Evolutionary conservation across 2,329 filamentous ascomycete genomes (phyloP), one percentile per base, ranked within the genome.

Genomic region (Aspergillus sergii): DNA sequence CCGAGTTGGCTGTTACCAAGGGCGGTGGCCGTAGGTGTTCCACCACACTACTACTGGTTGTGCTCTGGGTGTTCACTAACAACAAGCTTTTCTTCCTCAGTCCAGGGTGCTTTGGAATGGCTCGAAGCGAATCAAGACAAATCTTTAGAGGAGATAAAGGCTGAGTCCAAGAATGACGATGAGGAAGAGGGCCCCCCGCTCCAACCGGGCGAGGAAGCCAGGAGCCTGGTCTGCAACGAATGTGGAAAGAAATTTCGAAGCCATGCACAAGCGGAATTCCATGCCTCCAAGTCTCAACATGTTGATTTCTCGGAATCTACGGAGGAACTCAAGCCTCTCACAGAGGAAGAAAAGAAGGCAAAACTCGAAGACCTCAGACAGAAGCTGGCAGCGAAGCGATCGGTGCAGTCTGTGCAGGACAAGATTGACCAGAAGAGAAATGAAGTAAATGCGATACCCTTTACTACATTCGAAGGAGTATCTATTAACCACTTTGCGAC

Each of bases 71-170:
- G 54, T 43, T 14, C 55, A 28, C 66, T 73, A 60, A 71, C 57
- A 57, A n/a, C 8, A 34, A 34, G 21, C n/a, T 19, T 41, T 21
- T 30, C n/a, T 16, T 41, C 14, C 28, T 63, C 60, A 94, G 92
- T 97, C 54, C 90, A 95, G 76, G 91, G 89, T 69, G 95, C 95
- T 58, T 86, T 99, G 62, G 92, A 97, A 81, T 99, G 95, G 95
- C 86, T 99, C 1, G 94, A 96, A 76, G 87, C 91, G 71, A 96
- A 96, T 75, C 89, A 96, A 76, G 93, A 97, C 77, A 96, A 91
- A 71, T 85, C 91, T 1, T 76, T 97, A 48, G 93, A 97, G 43
- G 90, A 96, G 62, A 89, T 98, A 65, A 86, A 91, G 66, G 81
- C 81, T 4, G 58, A 55, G 32, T 80, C 85, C 4, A 80, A 82